Evolutionary conservation across 1,284 basidiomycete species (phyloP).

Genomic region (Puccinia novopanici): DNA sequence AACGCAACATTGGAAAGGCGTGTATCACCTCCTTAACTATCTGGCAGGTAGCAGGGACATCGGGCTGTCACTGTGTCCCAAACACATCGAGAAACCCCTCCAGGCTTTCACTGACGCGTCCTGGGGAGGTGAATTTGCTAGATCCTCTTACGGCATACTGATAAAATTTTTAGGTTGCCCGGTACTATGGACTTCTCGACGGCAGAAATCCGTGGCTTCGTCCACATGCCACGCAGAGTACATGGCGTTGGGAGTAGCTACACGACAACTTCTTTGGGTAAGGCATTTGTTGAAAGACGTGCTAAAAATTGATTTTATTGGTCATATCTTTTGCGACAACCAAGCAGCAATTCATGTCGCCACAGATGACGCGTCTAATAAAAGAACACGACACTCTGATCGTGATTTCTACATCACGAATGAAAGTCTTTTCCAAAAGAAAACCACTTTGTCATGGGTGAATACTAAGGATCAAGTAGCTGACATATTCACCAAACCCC

Average conservation of each 20-base stretch:
- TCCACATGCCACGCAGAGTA: slow-evolving; percentile 8
- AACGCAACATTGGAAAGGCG: background rate
- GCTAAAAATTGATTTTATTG: too few relatives aligned
- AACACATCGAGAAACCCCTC: background rate
- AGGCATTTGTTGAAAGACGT: too few relatives aligned
- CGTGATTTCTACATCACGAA: too few relatives aligned
- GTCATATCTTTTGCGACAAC: too few relatives aligned
- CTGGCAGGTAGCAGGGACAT: background rate
- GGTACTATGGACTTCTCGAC: background rate
- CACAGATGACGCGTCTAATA: too few relatives aligned
- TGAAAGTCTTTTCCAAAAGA: background rate
- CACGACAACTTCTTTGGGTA: background rate
- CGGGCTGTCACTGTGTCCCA: background rate
- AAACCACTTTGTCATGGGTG: background rate
- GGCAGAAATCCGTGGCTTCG: background rate
- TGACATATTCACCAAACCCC: background rate
- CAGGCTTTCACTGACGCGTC: too few relatives aligned
- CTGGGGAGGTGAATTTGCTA: too few relatives aligned
- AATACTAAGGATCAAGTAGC: background rate
- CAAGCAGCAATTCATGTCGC: background rate
- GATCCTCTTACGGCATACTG: background rate
- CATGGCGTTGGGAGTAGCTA: background rate
- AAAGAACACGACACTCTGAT: too few relatives aligned
- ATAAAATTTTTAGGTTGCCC: background rate
- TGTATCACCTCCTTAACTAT: background rate